Evolutionary conservation across 208 protist genomes (phyloP).

Genomic region (Vickermania ingenoplastis): DNA sequence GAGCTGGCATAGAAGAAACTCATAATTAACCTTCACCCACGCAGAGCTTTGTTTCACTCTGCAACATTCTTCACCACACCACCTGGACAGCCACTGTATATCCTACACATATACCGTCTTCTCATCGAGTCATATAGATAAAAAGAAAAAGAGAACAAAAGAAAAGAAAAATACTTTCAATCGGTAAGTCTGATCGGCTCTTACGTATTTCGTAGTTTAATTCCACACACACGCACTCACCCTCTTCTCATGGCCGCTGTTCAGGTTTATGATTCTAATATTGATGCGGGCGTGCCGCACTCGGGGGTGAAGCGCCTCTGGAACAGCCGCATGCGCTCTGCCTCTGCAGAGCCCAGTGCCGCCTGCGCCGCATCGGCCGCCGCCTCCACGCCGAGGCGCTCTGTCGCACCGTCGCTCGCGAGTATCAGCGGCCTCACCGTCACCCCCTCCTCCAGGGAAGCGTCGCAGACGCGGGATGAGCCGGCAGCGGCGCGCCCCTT

Average conservation of each 20-base stretch:
- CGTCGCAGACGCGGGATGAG: constrained; percentile 4
- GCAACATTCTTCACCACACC: no score
- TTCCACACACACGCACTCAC: no score
- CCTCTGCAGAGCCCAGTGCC: background rate
- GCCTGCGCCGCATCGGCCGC: constrained; percentile 2
- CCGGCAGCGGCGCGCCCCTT: background rate
- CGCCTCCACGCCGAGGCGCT: constrained; percentile 1
- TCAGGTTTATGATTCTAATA: background rate
- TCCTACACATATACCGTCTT: no score
- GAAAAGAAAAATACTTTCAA: no score
- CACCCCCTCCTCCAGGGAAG: constrained; percentile 5
- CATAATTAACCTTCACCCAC: no score
- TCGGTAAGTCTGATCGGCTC: no score
- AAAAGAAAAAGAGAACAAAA: no score
- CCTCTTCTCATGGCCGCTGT: background rate
- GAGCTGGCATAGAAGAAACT: no score
- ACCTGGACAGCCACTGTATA: no score
- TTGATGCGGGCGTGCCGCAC: background rate
- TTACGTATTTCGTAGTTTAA: no score
- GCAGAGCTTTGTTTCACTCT: no score
- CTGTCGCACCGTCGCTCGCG: background rate
- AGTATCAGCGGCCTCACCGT: constrained; percentile 6
- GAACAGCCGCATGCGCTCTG: constrained; percentile 17
- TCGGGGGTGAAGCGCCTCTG: constrained; percentile 16
- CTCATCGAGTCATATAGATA: no score